Evolutionary conservation across 495 filamentous ascomycete genomes (phyloP).

Genomic region (Talaromyces thailandensis): DNA sequence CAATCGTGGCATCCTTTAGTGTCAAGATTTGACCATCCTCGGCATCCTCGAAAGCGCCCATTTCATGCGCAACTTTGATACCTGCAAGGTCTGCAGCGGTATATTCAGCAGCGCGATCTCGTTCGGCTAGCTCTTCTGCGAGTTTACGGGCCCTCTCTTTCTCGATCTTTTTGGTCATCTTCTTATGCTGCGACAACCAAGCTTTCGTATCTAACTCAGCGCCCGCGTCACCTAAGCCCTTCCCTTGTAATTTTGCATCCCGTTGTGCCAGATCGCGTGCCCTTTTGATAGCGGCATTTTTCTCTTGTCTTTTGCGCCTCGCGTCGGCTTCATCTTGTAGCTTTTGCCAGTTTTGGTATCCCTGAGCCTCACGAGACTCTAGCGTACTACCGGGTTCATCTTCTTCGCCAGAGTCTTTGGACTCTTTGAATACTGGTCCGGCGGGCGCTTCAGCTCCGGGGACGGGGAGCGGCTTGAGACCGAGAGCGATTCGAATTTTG

Average conservation of each 20-base stretch:
- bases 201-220: constrained; percentile 65
- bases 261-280: constrained; percentile 76
- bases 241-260: constrained; percentile 64
- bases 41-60: constrained; percentile 61
- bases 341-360: constrained; percentile 65
- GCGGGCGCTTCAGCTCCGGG: constrained; percentile 43
- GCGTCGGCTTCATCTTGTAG: constrained; percentile 52
- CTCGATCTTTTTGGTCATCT: constrained; percentile 80
- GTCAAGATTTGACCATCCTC: constrained; percentile 80
- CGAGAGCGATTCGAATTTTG: constrained; percentile 79
- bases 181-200: constrained; percentile 83
- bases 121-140: constrained; percentile 66
- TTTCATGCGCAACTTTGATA: constrained; percentile 82
- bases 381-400: constrained; percentile 67
- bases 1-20: constrained; percentile 80
- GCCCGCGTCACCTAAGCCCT: constrained; percentile 63
- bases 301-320: constrained; percentile 69
- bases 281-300: constrained; percentile 72
- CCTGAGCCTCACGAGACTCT: constrained; percentile 68
- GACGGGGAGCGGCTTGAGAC: constrained; percentile 84
- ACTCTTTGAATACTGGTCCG: constrained; percentile 53
- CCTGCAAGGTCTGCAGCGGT: constrained; percentile 78
- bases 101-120: constrained; percentile 50
- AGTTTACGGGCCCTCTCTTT: constrained; percentile 62
- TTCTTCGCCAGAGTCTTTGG: constrained; percentile 39